Evolutionary conservation across 1,139 yeast species (phyloP), one percentile per base, ranked within the genome.

Genomic region (Kodamaea anthophila): DNA sequence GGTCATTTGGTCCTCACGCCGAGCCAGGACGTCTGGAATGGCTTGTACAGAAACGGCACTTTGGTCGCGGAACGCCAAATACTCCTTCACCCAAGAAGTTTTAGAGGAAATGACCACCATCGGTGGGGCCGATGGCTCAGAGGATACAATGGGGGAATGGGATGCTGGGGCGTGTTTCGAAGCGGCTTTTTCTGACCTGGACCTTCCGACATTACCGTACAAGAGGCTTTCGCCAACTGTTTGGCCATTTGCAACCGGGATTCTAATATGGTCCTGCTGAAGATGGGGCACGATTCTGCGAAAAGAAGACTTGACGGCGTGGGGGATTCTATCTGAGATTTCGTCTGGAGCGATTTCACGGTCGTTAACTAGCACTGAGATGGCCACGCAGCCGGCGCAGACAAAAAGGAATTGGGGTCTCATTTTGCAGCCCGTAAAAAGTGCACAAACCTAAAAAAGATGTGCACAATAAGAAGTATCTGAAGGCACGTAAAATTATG

Each of bases 1-100:
- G 10, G 30, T 20, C 21, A 33, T 31, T 6, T 18, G 18, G 9
- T 23, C 22, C 3, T 10, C 12, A 4, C 27, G 27, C 5, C 7
- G 13, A 7, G 15, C 19, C 6, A 11, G 9, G 9, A 14, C 20
- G 7, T 7, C 18, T 24, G 19, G 15, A 6, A 13, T 12, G 13
- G 13, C 16, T 10, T 28, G 30, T 10, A 15, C 18, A n/a, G 24
- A 15, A 6, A 18, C 30, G 9, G 9, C 11, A 13, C n/a, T 14
- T 8, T n/a, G 9, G 3, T 18, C 30, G 6, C 13, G 12, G 30
- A 21, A 36, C 4, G 31, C 13, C 8, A 36, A 18, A 23, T 25
- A 36, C 13, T 36, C 33, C 18, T 36, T 34, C 14, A 36, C 10
- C 39, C 39, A 36, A 5, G 39, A 33, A 4, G 30, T 23, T 23